phyloP scores from a whole-genome alignment of 2,329 filamentous ascomycete species.

The Stromatinia cepivora region DNA sequence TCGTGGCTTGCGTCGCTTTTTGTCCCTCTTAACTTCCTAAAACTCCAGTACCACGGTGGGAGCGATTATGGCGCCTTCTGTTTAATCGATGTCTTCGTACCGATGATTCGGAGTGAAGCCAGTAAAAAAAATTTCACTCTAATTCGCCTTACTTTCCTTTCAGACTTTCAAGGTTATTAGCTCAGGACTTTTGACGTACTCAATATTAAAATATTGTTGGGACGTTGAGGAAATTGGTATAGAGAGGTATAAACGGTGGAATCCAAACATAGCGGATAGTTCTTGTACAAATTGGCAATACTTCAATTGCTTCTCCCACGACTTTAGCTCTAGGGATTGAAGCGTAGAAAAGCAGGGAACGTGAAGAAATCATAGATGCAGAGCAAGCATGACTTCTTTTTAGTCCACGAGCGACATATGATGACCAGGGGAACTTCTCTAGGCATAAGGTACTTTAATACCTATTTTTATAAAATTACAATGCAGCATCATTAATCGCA shows the following conservation, averaged over 20 bases:
- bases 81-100: neutral
- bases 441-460: neutral
- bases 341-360: neutral
- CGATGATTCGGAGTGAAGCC: neutral
- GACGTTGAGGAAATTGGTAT: neutral
- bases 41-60: neutral
- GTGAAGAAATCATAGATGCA: neutral
- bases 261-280: neutral
- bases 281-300: neutral
- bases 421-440: neutral
- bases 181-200: no score
- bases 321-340: neutral
- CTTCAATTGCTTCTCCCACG: neutral
- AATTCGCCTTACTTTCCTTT: no score
- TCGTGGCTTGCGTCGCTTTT: neutral
- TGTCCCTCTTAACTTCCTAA: neutral
- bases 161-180: no score
- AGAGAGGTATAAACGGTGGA: neutral
- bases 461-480: neutral
- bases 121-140: neutral
- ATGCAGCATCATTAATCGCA: no score
- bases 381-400: neutral
- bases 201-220: no score
- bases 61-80: neutral
- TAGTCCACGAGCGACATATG: neutral